Evolutionary conservation across 306 rosid genomes (phyloP).

Genomic region (Cercis canadensis): DNA sequence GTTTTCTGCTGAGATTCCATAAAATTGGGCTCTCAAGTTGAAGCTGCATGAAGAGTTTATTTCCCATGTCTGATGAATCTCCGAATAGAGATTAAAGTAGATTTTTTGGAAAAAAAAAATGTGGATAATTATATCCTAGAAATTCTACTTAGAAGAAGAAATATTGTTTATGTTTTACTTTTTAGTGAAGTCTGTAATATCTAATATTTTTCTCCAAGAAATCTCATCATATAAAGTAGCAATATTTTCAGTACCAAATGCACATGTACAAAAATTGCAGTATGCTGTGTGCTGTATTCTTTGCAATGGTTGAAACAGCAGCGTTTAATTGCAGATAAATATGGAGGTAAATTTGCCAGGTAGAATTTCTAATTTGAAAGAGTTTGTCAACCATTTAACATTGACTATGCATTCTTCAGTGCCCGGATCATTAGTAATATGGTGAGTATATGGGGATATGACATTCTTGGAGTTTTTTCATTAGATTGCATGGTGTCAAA

Average conservation of each 20-base stretch:
- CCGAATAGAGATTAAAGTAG: background rate
- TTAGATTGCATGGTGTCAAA: slow-evolving; percentile 22
- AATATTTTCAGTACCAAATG: background rate
- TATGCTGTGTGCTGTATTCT: background rate
- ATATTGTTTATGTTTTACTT: slow-evolving; percentile 2
- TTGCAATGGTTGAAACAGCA: slow-evolving; percentile 15
- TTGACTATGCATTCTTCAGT: slow-evolving; percentile 70
- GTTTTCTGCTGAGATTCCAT: slow-evolving; percentile 14
- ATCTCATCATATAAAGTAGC: background rate
- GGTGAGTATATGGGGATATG: slow-evolving; percentile 56
- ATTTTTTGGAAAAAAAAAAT: slow-evolving; percentile 6
- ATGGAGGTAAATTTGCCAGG: slow-evolving; percentile 69
- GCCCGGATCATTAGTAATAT: slow-evolving; percentile 86
- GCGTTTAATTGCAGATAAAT: slow-evolving; percentile 70
- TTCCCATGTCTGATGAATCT: background rate
- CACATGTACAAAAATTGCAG: background rate
- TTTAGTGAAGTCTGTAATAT: background rate
- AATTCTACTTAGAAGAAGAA: background rate
- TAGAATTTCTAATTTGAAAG: slow-evolving; percentile 71
- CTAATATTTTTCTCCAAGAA: background rate
- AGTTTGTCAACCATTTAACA: slow-evolving; percentile 77
- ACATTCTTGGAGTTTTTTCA: slow-evolving; percentile 6
- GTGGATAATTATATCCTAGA: background rate
- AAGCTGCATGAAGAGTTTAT: background rate
- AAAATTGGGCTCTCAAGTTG: slow-evolving; percentile 28